phyloP scores from a whole-genome alignment of 2,329 filamentous ascomycete genomes.

The Zopfia rhizophila region DNA sequence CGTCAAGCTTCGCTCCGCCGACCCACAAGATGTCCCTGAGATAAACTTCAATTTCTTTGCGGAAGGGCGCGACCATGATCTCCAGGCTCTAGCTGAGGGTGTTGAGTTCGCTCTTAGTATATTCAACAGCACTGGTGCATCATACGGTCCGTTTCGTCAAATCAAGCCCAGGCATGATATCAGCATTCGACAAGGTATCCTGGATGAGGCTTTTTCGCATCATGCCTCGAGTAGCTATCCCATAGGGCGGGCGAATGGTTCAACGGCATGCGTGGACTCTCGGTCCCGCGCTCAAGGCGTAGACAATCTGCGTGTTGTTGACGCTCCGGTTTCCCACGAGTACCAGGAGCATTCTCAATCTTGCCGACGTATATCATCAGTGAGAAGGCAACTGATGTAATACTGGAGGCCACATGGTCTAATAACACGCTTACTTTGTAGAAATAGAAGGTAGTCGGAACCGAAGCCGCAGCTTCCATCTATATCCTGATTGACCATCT shows the following conservation, averaged over 20 bases:
- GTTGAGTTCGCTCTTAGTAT: conserved; percentile 12
- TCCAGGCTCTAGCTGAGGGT: conserved; percentile 19
- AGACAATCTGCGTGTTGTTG: conserved; percentile 66
- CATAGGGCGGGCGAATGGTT: conserved; percentile 17
- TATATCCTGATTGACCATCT: no score
- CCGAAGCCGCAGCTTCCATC: no score
- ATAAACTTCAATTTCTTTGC: conserved; percentile 53
- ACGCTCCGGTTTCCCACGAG: conserved; percentile 69
- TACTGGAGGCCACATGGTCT: no score
- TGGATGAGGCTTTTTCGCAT: conserved; percentile 25
- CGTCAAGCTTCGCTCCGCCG: conserved; percentile 66
- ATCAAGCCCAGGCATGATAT: conserved; percentile 14
- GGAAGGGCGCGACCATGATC: conserved; percentile 11
- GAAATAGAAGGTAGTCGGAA: no score
- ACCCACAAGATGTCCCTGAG: conserved; percentile 69
- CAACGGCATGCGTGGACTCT: conserved; percentile 20
- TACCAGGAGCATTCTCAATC: no score
- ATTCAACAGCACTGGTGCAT: conserved; percentile 4
- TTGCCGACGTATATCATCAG: no score
- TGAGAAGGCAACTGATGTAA: no score
- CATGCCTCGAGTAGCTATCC: conserved; percentile 19
- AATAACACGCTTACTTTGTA: no score
- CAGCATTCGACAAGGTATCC: conserved; percentile 17
- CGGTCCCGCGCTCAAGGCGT: conserved; percentile 39
- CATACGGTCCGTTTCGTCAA: conserved; percentile 3